Evolutionary conservation across 495 filamentous ascomycete species (phyloP).

Genomic region (Penicillium taxi): DNA sequence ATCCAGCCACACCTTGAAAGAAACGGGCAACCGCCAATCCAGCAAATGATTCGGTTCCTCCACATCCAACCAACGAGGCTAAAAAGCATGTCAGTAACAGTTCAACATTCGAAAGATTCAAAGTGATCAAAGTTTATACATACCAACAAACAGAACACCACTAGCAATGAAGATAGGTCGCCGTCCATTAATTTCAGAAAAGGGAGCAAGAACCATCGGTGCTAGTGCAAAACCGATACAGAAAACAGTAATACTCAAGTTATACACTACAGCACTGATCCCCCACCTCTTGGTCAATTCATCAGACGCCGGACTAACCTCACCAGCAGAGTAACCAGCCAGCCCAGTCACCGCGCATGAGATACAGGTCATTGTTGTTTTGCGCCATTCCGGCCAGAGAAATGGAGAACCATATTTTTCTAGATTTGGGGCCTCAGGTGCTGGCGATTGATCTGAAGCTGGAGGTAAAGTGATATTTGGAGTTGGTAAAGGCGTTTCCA

Average conservation of each 20-base stretch:
- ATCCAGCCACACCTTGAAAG: conserved; percentile 64
- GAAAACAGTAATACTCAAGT: conserved; percentile 77
- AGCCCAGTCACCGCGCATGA: conserved; percentile 68
- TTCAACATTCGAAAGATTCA: not conserved
- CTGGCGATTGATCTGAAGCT: conserved; percentile 28
- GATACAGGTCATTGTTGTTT: conserved; percentile 64
- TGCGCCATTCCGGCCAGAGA: conserved; percentile 61
- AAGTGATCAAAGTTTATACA: conserved; percentile 2
- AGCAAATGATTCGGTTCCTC: conserved; percentile 58
- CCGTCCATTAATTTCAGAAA: conserved; percentile 81
- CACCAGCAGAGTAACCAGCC: conserved; percentile 75
- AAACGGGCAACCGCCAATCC: conserved; percentile 75
- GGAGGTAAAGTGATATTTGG: conserved; percentile 39
- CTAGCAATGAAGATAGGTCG: conserved; percentile 72
- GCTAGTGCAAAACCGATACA: conserved; percentile 75
- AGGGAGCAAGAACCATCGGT: conserved; percentile 85
- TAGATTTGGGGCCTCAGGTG: conserved; percentile 55
- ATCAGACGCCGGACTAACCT: conserved; percentile 60
- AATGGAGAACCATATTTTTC: conserved; percentile 61
- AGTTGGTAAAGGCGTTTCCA: conserved; percentile 56
- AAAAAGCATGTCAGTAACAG: conserved; percentile 4
- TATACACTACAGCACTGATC: conserved; percentile 54
- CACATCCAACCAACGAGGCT: conserved; percentile 66
- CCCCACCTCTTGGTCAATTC: conserved; percentile 57
- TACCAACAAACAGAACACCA: conserved; percentile 57